Evolutionary conservation across 305 asterid genomes (phyloP), one percentile per base, ranked within the genome.

Genomic region (Fraxinus ornus): DNA sequence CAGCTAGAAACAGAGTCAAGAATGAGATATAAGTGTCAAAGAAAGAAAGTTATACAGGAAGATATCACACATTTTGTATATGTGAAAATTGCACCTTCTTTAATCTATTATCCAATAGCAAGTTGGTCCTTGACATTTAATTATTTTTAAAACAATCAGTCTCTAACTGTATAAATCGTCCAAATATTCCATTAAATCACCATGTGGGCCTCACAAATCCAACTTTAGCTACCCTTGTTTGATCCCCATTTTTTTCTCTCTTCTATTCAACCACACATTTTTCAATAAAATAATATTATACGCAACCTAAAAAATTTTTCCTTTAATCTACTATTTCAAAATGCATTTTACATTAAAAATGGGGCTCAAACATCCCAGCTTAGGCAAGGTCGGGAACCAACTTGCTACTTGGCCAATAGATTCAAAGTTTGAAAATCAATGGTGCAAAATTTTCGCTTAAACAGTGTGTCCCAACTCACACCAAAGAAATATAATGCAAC

Each of bases 1-100:
- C 71, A 36, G 57, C 83, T 60, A 28, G 60, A 37, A 26, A 49
- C 83, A 32, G 62, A 78, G 41, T 64, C 17, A 28, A 64, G 21
- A 28, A 4, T 3, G 41, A 70, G 41, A 70, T 2, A 15, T 4
- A 30, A 28, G 10, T 17, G 41, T 30, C 22, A 39, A 39, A 39
- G 49, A 68, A 28, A 10, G 3, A 13, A 62, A 28, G 22, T 70
- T 5, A 28, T 4, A 30, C 37, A 70, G 37, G 21, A 70, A 32
- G 41, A 70, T 70, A 37, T 37, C 49, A 39, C 49, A 39, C 49
- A 39, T 39, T 39, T 39, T 39, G 49, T 39, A 39, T 39, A 60
- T 1, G 70, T 2, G 70, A 21, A 64, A 8, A 70, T 9, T 12
- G 39, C 21, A 70, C 12, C 22, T 5, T 15, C 26, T 60, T 5